phyloP scores from a whole-genome alignment of 192 early-diverging fungal genomes.

The Dispira simplex region DNA sequence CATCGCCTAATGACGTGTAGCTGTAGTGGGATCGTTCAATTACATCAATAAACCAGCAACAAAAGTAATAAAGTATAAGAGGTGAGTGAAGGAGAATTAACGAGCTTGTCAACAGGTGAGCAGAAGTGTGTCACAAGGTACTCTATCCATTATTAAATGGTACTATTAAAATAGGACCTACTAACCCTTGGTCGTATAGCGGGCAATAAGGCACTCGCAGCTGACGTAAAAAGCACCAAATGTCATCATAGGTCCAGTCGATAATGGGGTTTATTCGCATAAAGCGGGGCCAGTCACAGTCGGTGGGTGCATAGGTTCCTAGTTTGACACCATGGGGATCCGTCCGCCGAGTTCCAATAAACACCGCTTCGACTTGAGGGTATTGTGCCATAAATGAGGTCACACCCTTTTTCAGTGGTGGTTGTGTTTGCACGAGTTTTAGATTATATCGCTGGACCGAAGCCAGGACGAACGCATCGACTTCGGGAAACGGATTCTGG shows the following conservation, averaged over 20 bases:
- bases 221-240: constrained; percentile 62
- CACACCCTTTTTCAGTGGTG: constrained; percentile 68
- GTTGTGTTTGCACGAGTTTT: constrained; percentile 42
- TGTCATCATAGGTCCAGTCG: constrained; percentile 71
- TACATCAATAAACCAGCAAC: not conserved
- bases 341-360: constrained; percentile 64
- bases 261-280: constrained; percentile 88
- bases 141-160: not conserved
- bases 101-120: not conserved
- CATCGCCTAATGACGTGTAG: constrained; percentile 85
- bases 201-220: constrained; percentile 68
- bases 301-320: constrained; percentile 43
- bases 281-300: constrained; percentile 78
- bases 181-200: constrained; percentile 76
- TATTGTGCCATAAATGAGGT: constrained; percentile 41
- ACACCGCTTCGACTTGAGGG: constrained; percentile 48
- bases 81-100: not conserved
- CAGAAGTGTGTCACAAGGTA: not conserved
- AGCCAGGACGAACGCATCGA: constrained; percentile 71
- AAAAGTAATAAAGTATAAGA: constrained; percentile 2
- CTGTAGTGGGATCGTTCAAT: constrained; percentile 20
- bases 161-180: not conserved
- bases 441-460: constrained; percentile 55
- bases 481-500: constrained; percentile 66
- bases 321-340: constrained; percentile 48